Percentiles rank a stretch among this genome's conserved stretches.
Evolutionary conservation across 2,329 filamentous ascomycete genomes (phyloP).

Genomic region (Talaromyces sp.): DNA sequence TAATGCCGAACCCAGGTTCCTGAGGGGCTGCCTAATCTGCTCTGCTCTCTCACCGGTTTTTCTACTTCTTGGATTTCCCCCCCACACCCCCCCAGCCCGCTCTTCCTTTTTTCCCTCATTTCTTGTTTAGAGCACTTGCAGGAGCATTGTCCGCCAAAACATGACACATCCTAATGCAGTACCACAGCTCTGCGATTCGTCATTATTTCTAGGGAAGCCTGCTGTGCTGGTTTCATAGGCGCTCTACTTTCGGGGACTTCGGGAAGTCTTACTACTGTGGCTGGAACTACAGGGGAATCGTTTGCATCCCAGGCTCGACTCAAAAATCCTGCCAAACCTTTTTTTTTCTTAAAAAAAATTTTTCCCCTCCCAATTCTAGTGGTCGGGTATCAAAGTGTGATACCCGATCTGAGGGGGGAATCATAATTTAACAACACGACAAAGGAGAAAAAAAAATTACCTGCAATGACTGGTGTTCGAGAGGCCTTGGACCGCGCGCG

Average conservation of each 20-base stretch:
- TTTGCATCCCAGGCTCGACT: background rate
- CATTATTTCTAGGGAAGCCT: background rate
- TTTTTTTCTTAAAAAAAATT: background rate
- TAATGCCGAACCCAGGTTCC: background rate
- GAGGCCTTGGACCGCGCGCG: constrained; percentile 71
- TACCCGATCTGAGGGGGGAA: background rate
- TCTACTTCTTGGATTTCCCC: background rate
- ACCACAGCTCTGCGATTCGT: background rate
- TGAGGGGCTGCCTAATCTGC: background rate
- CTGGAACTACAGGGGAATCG: background rate
- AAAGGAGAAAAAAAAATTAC: background rate
- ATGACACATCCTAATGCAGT: background rate
- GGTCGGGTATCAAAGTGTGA: background rate
- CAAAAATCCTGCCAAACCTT: background rate
- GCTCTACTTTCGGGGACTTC: background rate
- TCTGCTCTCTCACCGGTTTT: background rate
- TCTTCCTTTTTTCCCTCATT: background rate
- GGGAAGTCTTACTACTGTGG: background rate
- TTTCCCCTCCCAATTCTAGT: background rate
- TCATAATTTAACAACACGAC: background rate
- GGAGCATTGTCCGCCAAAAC: background rate
- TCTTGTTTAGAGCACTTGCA: background rate
- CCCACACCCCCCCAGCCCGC: background rate
- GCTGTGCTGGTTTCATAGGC: background rate
- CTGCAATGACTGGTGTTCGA: constrained; percentile 25